These are phyloP conservation scores for Juncus inflexus DNA, from an alignment of 176 grass and related monocot genomes.

Conservation along the genomic window DNA sequence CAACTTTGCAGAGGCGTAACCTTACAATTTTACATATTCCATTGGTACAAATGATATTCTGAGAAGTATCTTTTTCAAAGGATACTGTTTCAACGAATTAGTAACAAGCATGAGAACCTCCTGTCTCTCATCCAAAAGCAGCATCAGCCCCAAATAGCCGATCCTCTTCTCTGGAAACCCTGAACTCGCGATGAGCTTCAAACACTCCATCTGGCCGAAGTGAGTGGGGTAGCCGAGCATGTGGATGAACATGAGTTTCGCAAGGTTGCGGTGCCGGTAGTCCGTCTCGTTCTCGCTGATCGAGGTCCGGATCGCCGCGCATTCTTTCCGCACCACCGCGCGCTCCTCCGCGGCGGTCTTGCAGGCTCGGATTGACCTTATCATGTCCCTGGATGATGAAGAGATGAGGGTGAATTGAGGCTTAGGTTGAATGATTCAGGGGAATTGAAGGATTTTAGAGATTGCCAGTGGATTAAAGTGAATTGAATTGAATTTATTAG, in stretches of 20 bases:
- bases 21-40: background rate
- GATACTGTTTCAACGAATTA: constrained; percentile 99
- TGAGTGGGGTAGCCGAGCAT: constrained; percentile 99
- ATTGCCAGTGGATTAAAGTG: too few relatives aligned
- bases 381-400: constrained; percentile 77
- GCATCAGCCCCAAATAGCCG: constrained; percentile 95
- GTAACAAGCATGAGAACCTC: constrained; percentile 99
- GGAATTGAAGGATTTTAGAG: too few relatives aligned
- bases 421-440: too few relatives aligned
- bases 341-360: constrained; percentile 99
- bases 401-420: background rate
- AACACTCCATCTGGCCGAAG: constrained; percentile 99
- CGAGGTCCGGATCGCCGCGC: constrained; percentile 91
- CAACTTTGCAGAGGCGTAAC: background rate
- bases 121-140: constrained; percentile 98
- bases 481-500: too few relatives aligned
- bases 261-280: constrained; percentile 92
- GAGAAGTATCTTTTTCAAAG: background rate
- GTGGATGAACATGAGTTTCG: constrained; percentile 99
- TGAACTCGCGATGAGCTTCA: constrained; percentile 94
- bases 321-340: constrained; percentile 94
- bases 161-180: constrained; percentile 97
- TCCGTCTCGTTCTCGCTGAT: constrained; percentile 90
- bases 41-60: too few relatives aligned
- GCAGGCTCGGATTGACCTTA: constrained; percentile 86